A percentile compares a stretch with the other conserved stretches of the same genome.
Evolutionary conservation across 2,329 filamentous ascomycete genomes (phyloP).

Genomic region (Trichoderma lentiforme): DNA sequence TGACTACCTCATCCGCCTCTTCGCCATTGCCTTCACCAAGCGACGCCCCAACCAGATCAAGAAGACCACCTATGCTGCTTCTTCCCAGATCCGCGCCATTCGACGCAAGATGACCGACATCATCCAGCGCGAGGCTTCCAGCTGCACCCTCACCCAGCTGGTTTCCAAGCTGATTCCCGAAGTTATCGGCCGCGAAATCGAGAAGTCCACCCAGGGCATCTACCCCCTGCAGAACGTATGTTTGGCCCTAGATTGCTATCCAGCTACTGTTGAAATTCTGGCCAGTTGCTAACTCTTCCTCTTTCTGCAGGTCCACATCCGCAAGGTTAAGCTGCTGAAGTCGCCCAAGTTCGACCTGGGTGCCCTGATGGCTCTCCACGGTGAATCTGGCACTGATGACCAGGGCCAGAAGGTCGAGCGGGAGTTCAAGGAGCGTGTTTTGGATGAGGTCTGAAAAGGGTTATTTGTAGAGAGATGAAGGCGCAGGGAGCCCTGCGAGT

Average conservation of each 20-base stretch:
- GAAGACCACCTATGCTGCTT: slow-evolving; percentile 98
- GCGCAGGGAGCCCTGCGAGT: slow-evolving; percentile 32
- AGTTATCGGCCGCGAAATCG: slow-evolving; percentile 98
- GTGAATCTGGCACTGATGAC: slow-evolving; percentile 94
- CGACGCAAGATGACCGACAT: slow-evolving; percentile 99
- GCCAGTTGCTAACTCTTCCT: slow-evolving; percentile 16
- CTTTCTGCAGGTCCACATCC: slow-evolving; percentile 81
- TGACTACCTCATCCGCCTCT: slow-evolving; percentile 98
- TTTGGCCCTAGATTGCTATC: slow-evolving; percentile 29
- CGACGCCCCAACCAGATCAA: slow-evolving; percentile 99
- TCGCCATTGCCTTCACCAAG: slow-evolving; percentile 99
- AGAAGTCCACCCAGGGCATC: slow-evolving; percentile 99
- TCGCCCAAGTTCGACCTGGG: slow-evolving; percentile 98
- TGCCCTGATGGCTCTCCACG: slow-evolving; percentile 92
- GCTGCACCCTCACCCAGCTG: slow-evolving; percentile 92
- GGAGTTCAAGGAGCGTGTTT: slow-evolving; percentile 98
- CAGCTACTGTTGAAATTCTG: not conserved
- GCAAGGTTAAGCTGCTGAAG: slow-evolving; percentile 99
- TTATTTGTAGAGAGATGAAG: slow-evolving; percentile 30
- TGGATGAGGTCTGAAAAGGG: slow-evolving; percentile 81
- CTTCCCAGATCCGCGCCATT: slow-evolving; percentile 96
- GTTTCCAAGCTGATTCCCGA: slow-evolving; percentile 99
- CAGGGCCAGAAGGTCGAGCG: slow-evolving; percentile 97
- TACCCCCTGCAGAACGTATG: slow-evolving; percentile 98
- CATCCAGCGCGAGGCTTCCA: slow-evolving; percentile 91